A percentile compares a stretch with the other conserved stretches of the same genome.
Conservation (phyloP, 2,329 filamentous ascomycete species). For the Colletotrichum sp. region DNA sequence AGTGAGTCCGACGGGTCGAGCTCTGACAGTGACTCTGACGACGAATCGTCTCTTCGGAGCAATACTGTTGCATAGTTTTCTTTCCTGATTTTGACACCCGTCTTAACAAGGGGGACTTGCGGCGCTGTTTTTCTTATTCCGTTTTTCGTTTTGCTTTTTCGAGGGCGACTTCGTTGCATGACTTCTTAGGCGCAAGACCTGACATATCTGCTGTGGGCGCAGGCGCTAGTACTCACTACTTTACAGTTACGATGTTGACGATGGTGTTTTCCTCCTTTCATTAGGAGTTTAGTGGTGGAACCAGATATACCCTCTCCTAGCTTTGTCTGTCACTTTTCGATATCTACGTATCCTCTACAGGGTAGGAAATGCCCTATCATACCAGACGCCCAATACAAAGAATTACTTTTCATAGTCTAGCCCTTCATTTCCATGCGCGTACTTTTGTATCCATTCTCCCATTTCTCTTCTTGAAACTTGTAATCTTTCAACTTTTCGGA, state of each 20-base stretch:
- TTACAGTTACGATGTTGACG: background rate
- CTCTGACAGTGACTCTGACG: background rate
- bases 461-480: background rate
- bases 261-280: background rate
- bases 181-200: background rate
- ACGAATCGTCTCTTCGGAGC: background rate
- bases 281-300: background rate
- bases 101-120: background rate
- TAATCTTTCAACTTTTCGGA: background rate
- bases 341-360: background rate
- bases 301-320: constrained; percentile 2
- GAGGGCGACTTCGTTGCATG: background rate
- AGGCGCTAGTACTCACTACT: background rate
- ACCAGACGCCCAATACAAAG: background rate
- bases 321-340: background rate
- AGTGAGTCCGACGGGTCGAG: background rate
- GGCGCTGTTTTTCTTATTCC: background rate
- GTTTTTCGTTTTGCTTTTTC: background rate
- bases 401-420: background rate
- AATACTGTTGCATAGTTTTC: background rate
- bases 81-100: background rate
- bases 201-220: background rate
- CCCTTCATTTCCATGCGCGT: background rate
- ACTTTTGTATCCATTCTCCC: background rate
- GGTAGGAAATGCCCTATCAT: background rate